Percentiles rank a stretch among this genome's conserved stretches.
Evolutionary conservation across 2,329 filamentous ascomycete genomes (phyloP).

Genomic region (Calonectria honghensis): DNA sequence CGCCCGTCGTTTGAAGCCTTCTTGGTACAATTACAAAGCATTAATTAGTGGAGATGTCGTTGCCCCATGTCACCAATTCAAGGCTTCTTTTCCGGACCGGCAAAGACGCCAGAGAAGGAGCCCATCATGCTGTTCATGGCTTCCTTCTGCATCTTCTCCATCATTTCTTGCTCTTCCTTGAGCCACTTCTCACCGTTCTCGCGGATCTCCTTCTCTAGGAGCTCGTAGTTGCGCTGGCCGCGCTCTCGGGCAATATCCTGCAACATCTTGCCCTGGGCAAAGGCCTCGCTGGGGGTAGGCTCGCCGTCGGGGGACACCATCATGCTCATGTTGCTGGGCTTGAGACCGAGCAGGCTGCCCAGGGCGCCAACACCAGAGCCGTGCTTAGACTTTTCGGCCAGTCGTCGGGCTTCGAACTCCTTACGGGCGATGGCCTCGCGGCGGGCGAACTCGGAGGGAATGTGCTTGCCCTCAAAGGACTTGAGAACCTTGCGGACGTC

Average conservation of each 20-base stretch:
- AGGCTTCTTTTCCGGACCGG: conserved; percentile 52
- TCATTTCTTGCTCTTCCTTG: conserved; percentile 91
- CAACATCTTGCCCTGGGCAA: conserved; percentile 96
- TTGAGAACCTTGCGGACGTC: conserved; percentile 91
- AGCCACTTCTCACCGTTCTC: conserved; percentile 97
- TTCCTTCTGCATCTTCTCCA: conserved; percentile 93
- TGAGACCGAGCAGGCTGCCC: conserved; percentile 85
- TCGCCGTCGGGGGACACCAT: conserved; percentile 79
- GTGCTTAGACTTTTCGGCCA: conserved; percentile 77
- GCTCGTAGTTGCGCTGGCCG: conserved; percentile 91
- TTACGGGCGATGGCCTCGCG: conserved; percentile 90
- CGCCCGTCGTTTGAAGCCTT: conserved; percentile 38
- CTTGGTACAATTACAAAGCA: conserved; percentile 54
- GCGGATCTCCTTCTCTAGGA: conserved; percentile 91
- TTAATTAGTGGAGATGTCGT: conserved; percentile 57
- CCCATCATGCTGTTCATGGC: conserved; percentile 94
- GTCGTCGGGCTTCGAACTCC: conserved; percentile 87
- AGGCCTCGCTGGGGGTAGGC: conserved; percentile 82
- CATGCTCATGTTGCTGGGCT: conserved; percentile 78
- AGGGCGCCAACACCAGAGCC: conserved; percentile 81
- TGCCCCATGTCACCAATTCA: conserved; percentile 38
- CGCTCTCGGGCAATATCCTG: conserved; percentile 95
- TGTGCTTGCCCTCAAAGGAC: conserved; percentile 91
- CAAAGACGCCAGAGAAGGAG: conserved; percentile 71
- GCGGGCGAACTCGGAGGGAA: conserved; percentile 91